Conservation (phyloP, 805 yeast genomes). For the Lipomyces yamadae region DNA sequence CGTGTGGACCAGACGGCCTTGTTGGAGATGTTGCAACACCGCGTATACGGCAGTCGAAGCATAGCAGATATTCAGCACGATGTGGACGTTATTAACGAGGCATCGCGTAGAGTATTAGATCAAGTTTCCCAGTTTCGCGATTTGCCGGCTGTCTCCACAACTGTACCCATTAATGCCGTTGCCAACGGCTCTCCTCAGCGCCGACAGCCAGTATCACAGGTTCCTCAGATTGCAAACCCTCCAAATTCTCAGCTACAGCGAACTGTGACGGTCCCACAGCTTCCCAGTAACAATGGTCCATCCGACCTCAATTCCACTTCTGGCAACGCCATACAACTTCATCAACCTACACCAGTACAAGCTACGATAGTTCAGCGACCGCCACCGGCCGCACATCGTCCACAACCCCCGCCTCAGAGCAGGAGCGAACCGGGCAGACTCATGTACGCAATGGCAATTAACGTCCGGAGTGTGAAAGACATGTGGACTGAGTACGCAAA, state of each 20-base stretch:
- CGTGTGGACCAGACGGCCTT: constrained; percentile 4
- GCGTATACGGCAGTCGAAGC: neutral
- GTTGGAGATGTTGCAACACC: constrained; percentile 18
- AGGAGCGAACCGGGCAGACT: constrained; percentile 4
- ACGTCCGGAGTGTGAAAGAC: constrained; percentile 30
- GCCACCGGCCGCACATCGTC: neutral
- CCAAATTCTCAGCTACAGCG: constrained; percentile 8
- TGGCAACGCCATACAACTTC: constrained; percentile 20
- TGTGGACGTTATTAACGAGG: constrained; percentile 24
- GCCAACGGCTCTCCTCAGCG: neutral
- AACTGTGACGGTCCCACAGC: constrained; percentile 8
- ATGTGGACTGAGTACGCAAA: constrained; percentile 35
- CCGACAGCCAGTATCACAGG: neutral
- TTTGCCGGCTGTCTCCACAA: constrained; percentile 5
- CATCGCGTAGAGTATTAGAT: constrained; percentile 15
- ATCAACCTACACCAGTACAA: constrained; percentile 2
- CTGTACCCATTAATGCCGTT: neutral
- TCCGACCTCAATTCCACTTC: constrained; percentile 3
- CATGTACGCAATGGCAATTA: constrained; percentile 34
- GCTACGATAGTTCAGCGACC: constrained; percentile 4
- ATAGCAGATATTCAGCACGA: constrained; percentile 30
- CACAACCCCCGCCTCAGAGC: constrained; percentile 3
- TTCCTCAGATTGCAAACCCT: constrained; percentile 9
- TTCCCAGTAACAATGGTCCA: constrained; percentile 14
- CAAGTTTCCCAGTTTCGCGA: constrained; percentile 7